Conservation (phyloP, 257 asterid genomes). For the Solanum tacnaense region DNA sequence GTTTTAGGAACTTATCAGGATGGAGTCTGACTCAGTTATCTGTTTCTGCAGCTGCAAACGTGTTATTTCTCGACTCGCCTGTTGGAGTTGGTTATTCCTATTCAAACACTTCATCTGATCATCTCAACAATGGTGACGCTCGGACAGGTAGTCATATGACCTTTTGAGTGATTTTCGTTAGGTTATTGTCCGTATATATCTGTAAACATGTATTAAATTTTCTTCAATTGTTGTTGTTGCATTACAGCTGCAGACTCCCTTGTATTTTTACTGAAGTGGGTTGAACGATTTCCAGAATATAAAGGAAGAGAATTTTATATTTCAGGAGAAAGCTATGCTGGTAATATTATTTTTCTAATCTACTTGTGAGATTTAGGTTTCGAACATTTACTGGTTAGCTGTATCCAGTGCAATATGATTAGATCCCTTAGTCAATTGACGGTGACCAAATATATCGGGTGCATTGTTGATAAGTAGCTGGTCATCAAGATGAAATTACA, state of each 20-base stretch:
- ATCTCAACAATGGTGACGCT: constrained; percentile 62
- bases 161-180: neutral
- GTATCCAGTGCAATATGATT: neutral
- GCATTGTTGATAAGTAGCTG: neutral
- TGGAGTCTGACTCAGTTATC: constrained; percentile 1
- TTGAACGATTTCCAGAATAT: constrained; percentile 84
- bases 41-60: constrained; percentile 62
- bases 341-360: constrained; percentile 20
- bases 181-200: neutral
- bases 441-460: neutral
- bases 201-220: constrained; percentile 6
- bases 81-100: constrained; percentile 95
- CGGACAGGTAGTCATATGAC: constrained; percentile 57
- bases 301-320: constrained; percentile 75
- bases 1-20: neutral
- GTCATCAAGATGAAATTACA: neutral
- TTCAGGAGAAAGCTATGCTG: constrained; percentile 94
- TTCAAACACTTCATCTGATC: constrained; percentile 78
- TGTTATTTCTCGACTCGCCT: constrained; percentile 86
- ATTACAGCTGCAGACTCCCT: constrained; percentile 78
- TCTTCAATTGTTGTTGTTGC: constrained; percentile 5
- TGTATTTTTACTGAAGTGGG: constrained; percentile 61
- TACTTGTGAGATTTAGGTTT: neutral
- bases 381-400: neutral
- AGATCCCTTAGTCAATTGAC: neutral